Conservation (phyloP, 83 land plant species). For the Isoetes engelmannii region DNA sequence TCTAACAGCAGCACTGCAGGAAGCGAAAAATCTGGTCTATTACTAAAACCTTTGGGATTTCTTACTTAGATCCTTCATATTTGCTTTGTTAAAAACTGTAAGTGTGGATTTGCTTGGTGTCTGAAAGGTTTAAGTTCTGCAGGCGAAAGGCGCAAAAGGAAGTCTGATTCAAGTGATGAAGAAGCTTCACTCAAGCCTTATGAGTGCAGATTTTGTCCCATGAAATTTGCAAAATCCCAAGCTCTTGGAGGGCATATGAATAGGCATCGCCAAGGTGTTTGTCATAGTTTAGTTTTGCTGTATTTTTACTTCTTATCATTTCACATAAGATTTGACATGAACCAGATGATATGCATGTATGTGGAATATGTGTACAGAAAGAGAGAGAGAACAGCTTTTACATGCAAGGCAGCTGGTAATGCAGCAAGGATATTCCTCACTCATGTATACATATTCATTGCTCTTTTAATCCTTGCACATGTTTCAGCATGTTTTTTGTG, state of each 20-base stretch:
- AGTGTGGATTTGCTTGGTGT: too few species aligned
- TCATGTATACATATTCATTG: not conserved
- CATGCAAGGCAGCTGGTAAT: slow-evolving; percentile 6
- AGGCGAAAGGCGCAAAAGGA: not conserved
- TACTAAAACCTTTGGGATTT: not conserved
- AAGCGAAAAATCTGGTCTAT: slow-evolving; percentile 4
- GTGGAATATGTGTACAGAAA: not conserved
- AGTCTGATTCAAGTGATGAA: not conserved
- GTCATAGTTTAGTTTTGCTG: not conserved
- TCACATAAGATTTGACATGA: too few species aligned
- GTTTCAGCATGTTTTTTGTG: too few species aligned
- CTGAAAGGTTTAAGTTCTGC: too few species aligned
- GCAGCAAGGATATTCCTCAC: slow-evolving; percentile 7
- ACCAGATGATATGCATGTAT: not conserved
- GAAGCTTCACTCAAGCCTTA: not conserved
- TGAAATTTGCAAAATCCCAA: slow-evolving; percentile 7
- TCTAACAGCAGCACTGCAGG: slow-evolving; percentile 4
- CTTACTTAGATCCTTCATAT: not conserved
- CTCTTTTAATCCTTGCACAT: not conserved
- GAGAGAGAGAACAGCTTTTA: slow-evolving; percentile 11
- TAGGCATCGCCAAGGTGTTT: slow-evolving; percentile 3
- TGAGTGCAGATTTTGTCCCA: slow-evolving; percentile 12
- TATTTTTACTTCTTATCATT: not conserved
- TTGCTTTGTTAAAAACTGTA: too few species aligned
- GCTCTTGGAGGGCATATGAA: slow-evolving; percentile 8